Percentiles rank a stretch among this genome's conserved stretches.
Evolutionary conservation across 2,329 filamentous ascomycete species (phyloP).

Genomic region (Fusarium nygamai): DNA sequence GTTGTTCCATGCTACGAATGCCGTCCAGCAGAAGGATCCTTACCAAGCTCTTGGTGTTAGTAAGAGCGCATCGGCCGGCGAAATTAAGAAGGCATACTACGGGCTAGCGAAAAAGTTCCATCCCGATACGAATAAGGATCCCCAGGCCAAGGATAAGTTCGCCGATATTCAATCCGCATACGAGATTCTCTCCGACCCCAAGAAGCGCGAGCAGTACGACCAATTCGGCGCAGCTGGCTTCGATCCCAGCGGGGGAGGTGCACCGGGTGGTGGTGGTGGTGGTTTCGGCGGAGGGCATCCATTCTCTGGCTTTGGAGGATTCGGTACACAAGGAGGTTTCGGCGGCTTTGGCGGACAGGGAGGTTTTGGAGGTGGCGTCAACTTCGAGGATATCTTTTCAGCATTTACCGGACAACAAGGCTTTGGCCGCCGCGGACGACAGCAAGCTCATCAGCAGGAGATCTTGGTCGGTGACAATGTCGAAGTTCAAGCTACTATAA

Average conservation of each 20-base stretch:
- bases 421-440: constrained; percentile 60
- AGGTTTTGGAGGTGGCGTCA: constrained; percentile 84
- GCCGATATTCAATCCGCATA: constrained; percentile 93
- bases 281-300: constrained; percentile 72
- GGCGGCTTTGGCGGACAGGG: constrained; percentile 56
- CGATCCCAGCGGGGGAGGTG: constrained; percentile 73
- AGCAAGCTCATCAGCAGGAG: constrained; percentile 77
- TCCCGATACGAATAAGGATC: constrained; percentile 96
- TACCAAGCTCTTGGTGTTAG: constrained; percentile 87
- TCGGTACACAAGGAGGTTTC: constrained; percentile 32
- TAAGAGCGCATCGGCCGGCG: constrained; percentile 80
- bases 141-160: constrained; percentile 93
- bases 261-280: constrained; percentile 67
- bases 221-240: constrained; percentile 90
- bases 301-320: constrained; percentile 64
- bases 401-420: constrained; percentile 74
- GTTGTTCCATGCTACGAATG: constrained; percentile 70
- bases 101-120: constrained; percentile 97
- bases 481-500: constrained; percentile 91
- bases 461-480: constrained; percentile 95
- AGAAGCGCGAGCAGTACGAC: constrained; percentile 94
- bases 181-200: constrained; percentile 89
- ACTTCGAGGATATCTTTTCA: constrained; percentile 95
- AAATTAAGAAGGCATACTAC: constrained; percentile 99
- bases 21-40: constrained; percentile 74